These are phyloP conservation scores for Melastoma candidum DNA, from an alignment of 441 rosid species.

Conservation along the genomic window DNA sequence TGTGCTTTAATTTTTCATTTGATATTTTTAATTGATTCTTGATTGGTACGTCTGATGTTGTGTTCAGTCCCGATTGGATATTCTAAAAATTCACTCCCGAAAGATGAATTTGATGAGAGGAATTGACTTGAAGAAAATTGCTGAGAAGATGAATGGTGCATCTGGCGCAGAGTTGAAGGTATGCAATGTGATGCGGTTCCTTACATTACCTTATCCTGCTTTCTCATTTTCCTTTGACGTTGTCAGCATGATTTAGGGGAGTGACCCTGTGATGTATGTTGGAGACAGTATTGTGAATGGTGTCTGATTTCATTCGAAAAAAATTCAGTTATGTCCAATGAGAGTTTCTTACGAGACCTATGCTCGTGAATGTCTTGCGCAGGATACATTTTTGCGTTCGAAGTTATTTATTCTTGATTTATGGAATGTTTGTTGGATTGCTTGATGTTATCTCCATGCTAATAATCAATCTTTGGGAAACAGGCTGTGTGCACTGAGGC, in stretches of 20 bases:
- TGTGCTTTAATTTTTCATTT: background rate
- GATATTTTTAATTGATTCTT: background rate
- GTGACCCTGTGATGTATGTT: no score
- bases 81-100: constrained; percentile 78
- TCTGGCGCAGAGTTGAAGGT: constrained; percentile 95
- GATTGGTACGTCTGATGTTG: background rate
- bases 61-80: constrained; percentile 63
- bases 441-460: no score
- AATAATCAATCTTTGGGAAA: background rate
- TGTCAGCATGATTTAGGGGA: no score
- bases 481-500: constrained; percentile 92
- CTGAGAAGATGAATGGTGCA: constrained; percentile 90
- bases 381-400: no score
- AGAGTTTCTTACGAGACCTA: no score
- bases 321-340: no score
- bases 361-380: no score
- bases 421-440: no score
- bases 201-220: no score
- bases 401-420: no score
- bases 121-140: constrained; percentile 78
- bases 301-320: no score
- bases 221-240: background rate
- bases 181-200: constrained; percentile 1
- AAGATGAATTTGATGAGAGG: constrained; percentile 91
- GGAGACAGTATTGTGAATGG: no score